Evolutionary conservation across 345 rosid species (phyloP).

Genomic region (Hibiscus mutabilis): DNA sequence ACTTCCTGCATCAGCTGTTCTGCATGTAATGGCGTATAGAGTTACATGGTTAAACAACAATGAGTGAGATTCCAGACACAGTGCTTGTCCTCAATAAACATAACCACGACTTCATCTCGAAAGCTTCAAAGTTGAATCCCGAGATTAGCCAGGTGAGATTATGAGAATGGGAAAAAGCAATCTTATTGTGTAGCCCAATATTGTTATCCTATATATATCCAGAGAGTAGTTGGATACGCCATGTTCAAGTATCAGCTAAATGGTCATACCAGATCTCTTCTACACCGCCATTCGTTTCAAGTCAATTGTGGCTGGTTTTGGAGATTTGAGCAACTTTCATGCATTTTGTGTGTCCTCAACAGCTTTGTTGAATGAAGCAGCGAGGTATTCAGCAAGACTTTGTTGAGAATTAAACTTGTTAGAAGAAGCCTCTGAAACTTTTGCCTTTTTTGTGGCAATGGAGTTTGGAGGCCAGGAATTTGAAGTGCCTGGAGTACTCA

Average conservation of each 20-base stretch:
- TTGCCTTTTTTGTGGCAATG: slow-evolving; percentile 36
- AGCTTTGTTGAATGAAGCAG: slow-evolving; percentile 67
- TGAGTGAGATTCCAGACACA: background rate
- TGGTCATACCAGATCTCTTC: background rate
- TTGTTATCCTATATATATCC: background rate
- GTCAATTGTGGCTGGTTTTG: background rate
- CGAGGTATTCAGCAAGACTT: slow-evolving; percentile 82
- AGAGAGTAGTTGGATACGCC: background rate
- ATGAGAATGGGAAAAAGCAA: background rate
- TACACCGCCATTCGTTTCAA: too few species aligned
- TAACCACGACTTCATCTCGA: background rate
- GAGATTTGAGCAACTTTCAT: slow-evolving; percentile 12
- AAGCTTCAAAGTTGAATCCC: background rate
- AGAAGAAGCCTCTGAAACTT: slow-evolving; percentile 39
- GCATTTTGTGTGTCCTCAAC: slow-evolving; percentile 24
- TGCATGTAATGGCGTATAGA: background rate
- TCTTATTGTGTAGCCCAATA: background rate
- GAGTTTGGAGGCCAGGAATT: slow-evolving; percentile 63
- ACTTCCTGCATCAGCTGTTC: background rate
- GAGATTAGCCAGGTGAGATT: background rate
- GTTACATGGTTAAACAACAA: background rate
- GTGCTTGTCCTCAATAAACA: background rate
- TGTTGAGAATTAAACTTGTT: slow-evolving; percentile 34
- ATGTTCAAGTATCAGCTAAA: background rate
- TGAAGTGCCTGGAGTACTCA: slow-evolving; percentile 24